These are phyloP conservation scores for Candida krabiensis DNA, from an alignment of 805 yeast genomes.

Conservation along the genomic window DNA sequence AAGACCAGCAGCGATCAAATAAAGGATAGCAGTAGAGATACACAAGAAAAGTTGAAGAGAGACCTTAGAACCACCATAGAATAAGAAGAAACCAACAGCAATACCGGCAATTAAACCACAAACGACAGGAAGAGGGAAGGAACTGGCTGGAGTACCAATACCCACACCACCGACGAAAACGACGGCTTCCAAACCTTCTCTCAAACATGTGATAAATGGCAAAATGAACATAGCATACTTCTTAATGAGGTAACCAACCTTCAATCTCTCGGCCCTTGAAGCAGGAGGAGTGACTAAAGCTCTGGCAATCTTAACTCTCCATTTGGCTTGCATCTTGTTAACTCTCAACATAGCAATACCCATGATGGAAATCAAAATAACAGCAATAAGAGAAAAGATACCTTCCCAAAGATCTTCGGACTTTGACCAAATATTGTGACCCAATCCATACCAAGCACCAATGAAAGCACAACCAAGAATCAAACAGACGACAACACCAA, in stretches of 20 bases:
- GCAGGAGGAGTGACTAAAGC: conserved; percentile 67
- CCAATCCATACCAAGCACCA: conserved; percentile 84
- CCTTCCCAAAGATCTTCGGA: conserved; percentile 99
- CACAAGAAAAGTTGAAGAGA: conserved; percentile 88
- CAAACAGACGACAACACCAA: conserved; percentile 78
- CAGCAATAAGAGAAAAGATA: conserved; percentile 85
- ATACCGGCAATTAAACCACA: conserved; percentile 82
- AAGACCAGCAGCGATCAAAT: conserved; percentile 88
- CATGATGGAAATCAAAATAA: conserved; percentile 86
- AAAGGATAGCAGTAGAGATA: conserved; percentile 83
- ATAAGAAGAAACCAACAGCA: conserved; percentile 66
- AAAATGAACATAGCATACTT: conserved; percentile 87
- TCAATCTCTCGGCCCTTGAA: conserved; percentile 49
- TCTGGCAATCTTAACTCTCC: conserved; percentile 92
- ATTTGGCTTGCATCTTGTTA: conserved; percentile 94
- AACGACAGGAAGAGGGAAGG: conserved; percentile 93
- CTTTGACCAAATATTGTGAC: conserved; percentile 78
- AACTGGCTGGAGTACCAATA: conserved; percentile 45
- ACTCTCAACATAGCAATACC: conserved; percentile 95
- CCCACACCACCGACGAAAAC: conserved; percentile 97
- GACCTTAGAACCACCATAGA: conserved; percentile 77
- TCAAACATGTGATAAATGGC: conserved; percentile 85
- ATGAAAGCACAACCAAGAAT: conserved; percentile 90
- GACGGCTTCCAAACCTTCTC: conserved; percentile 97
- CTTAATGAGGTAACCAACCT: conserved; percentile 53